Percentiles rank a stretch among this genome's conserved stretches.
Conservation (phyloP, 169 alveolate genomes). For the Plasmodium reichenowi region DNA sequence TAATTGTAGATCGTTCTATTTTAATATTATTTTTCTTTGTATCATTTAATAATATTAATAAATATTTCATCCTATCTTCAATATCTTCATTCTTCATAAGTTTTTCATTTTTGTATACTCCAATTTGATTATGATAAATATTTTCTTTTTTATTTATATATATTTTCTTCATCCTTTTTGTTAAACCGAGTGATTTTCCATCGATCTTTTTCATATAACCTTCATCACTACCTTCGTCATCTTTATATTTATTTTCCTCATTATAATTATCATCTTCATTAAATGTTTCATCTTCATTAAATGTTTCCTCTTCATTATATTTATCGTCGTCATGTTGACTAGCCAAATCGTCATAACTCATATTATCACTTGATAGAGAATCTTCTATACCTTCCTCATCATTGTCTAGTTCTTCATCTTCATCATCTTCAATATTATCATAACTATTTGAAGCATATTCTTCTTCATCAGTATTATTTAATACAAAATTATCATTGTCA, state of each 20-base stretch:
- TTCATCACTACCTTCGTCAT: conserved; percentile 31
- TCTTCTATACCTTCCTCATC: conserved; percentile 77
- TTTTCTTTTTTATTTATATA: conserved; percentile 33
- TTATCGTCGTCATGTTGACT: conserved; percentile 37
- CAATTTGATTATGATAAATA: conserved; percentile 34
- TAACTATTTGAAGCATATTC: conserved; percentile 57
- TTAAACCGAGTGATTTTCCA: not conserved
- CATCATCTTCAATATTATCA: conserved; percentile 65
- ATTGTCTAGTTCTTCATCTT: conserved; percentile 67
- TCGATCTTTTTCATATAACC: conserved; percentile 2
- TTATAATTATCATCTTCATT: conserved; percentile 73
- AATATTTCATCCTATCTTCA: conserved; percentile 71
- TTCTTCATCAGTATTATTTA: conserved; percentile 29
- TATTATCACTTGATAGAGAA: conserved; percentile 85
- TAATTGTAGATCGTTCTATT: conserved; percentile 15
- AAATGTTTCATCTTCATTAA: conserved; percentile 72
- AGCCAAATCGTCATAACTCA: conserved; percentile 21
- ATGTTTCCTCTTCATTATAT: conserved; percentile 70
- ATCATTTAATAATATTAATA: conserved; percentile 32
- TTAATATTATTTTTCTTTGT: not conserved
- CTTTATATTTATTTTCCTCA: conserved; percentile 32
- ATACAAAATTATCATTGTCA: conserved; percentile 55
- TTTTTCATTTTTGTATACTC: conserved; percentile 42
- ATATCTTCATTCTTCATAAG: conserved; percentile 59
- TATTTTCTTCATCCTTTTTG: conserved; percentile 10